Base-by-base conservation (phyloP, 2,329 filamentous ascomycete genomes). In the Microdochium paspali region DNA sequence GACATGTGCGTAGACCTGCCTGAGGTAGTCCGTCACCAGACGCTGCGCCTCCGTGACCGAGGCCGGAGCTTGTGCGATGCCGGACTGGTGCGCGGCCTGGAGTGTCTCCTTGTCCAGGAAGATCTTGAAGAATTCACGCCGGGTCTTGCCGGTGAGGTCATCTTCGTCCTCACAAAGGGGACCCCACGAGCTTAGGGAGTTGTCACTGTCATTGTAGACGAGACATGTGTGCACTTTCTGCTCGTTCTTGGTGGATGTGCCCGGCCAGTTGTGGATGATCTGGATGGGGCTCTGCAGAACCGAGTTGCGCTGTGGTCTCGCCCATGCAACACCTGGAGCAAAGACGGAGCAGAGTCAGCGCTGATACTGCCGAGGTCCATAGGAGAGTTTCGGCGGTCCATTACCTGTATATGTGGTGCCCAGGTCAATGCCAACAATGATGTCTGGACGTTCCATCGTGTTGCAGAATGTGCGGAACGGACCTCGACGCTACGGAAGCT, bases 121-220 rank as follows among this genome's bases (percentile, higher is more conserved):
- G 50, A 75, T 75, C 54, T 79, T 78, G 66, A 79, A 79, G 66
- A 76, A 76, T 47, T 77, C 73, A 7, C 64, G 62, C 3, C 64
- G 62, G 6, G 53, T 56, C 47, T 67, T 69, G 15, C 54, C 58
- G 1, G 56, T 47, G 32, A 62, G 59, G 13, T 66, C 64, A 31
- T 35, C 31, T 18, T 68, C 68, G 9, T 74, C 70, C 24, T 70
- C 68, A 35, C 74, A 77, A 24, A 72, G 61, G 52, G 73, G 77
- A 0, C 76, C 75, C 76, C 76, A 79, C 1, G 71, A 74, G 0
- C 71, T 71, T 5, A 76, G 18, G 6, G 31, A 59, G 10, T 51
- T 60, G 3, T 58, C 58, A 49, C 68, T 61, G 4, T 58, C 49
- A 28, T 70, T 69, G 54, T 77, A 78, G 15, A 76, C 61, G 3